These are phyloP conservation scores for Aspergillus fumigatiaffinis DNA, from an alignment of 2,329 filamentous ascomycete species.

Conservation along the genomic window DNA sequence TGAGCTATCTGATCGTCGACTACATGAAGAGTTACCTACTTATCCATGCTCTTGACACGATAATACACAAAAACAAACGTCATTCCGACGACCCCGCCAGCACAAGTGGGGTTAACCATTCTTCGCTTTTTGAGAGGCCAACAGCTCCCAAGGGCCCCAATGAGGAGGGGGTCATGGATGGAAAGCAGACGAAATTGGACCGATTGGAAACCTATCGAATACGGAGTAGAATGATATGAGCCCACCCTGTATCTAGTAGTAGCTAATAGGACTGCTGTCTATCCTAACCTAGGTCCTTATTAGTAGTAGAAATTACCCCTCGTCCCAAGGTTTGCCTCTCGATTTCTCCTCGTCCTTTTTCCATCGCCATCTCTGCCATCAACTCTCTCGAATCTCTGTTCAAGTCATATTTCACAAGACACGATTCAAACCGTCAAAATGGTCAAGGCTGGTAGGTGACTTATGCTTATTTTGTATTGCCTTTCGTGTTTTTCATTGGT, in stretches of 20 bases:
- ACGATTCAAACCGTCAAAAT: constrained; percentile 66
- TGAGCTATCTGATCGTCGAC: background rate
- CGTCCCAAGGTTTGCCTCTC: constrained; percentile 3
- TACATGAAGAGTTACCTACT: background rate
- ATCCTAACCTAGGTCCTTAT: background rate
- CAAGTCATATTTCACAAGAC: constrained; percentile 17
- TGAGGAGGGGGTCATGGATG: background rate
- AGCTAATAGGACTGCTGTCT: background rate
- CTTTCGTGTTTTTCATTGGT: constrained; percentile 16
- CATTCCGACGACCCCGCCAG: constrained; percentile 20
- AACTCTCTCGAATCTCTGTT: background rate
- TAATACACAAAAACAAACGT: constrained; percentile 17
- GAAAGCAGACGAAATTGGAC: constrained; percentile 1
- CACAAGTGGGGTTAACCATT: constrained; percentile 7
- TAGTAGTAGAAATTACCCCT: constrained; percentile 1
- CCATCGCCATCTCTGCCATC: background rate
- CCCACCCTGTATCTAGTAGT: too few species aligned
- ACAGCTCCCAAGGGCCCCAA: background rate
- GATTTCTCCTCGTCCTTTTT: background rate
- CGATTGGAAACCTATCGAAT: constrained; percentile 13
- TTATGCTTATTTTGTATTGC: constrained; percentile 9
- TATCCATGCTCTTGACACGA: background rate
- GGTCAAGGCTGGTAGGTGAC: constrained; percentile 89
- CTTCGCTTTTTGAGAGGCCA: background rate
- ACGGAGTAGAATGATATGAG: background rate